A percentile compares a stretch with the other conserved stretches of the same genome.
phyloP scores from a whole-genome alignment of 2,329 filamentous ascomycete genomes.

The Apiospora aurea region DNA sequence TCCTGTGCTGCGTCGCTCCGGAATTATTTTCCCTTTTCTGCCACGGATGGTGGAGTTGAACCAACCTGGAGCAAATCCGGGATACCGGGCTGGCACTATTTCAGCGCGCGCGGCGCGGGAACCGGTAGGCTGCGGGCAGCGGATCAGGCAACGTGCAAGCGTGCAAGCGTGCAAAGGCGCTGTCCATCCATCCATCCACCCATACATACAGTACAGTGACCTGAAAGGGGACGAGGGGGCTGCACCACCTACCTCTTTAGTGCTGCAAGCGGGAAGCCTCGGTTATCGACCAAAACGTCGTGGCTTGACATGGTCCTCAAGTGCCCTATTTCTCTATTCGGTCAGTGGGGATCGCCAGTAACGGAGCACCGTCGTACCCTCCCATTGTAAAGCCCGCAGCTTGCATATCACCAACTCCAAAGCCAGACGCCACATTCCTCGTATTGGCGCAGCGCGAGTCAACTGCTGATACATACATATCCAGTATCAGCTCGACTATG shows the following conservation, averaged over 20 bases:
- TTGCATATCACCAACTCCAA: neutral
- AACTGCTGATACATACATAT: neutral
- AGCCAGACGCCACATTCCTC: neutral
- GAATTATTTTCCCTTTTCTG: neutral
- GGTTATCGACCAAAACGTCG: neutral
- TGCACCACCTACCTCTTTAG: neutral
- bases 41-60: neutral
- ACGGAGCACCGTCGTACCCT: no score
- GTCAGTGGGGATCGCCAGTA: no score
- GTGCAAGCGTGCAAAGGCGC: neutral
- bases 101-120: neutral
- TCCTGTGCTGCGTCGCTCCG: no score
- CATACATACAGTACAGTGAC: neutral
- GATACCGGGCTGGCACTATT: neutral
- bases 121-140: neutral
- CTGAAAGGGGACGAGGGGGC: neutral
- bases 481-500: neutral
- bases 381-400: neutral
- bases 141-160: neutral
- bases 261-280: neutral
- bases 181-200: no score
- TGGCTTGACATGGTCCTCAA: neutral
- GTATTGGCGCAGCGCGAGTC: neutral
- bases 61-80: neutral
- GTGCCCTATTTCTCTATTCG: no score